Percentiles rank a stretch among this genome's conserved stretches.
These are phyloP conservation scores for Lachnellula willkommii DNA, from an alignment of 2,329 filamentous ascomycete species.

Conservation along the genomic window DNA sequence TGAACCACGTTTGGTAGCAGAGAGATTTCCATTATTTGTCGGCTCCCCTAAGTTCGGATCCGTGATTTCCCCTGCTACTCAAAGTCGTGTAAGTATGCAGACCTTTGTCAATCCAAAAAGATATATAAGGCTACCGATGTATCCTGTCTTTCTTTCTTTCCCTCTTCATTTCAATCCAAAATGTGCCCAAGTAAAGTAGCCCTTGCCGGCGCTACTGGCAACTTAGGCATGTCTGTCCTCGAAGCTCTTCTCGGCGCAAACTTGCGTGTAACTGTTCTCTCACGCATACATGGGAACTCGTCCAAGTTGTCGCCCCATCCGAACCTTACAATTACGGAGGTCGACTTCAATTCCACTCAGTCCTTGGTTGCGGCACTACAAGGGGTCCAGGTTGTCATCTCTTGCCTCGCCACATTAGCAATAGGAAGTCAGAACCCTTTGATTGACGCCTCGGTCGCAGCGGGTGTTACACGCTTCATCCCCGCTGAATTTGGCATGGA, in stretches of 20 bases:
- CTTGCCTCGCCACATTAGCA: slow-evolving; percentile 28
- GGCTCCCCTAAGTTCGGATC: no score
- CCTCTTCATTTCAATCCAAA: not conserved
- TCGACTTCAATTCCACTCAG: slow-evolving; percentile 30
- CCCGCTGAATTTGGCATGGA: slow-evolving; percentile 39
- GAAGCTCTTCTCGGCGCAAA: slow-evolving; percentile 8
- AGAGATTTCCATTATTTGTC: no score
- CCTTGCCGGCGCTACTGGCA: slow-evolving; percentile 22
- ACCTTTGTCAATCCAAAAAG: no score
- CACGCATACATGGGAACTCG: slow-evolving; percentile 30
- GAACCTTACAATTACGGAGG: slow-evolving; percentile 26
- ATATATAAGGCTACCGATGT: no score
- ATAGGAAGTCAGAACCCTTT: slow-evolving; percentile 31
- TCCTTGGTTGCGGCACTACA: slow-evolving; percentile 31
- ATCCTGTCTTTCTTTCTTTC: not conserved
- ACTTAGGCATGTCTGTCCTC: slow-evolving; percentile 9
- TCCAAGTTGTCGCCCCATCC: slow-evolving; percentile 18
- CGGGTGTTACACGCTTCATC: slow-evolving; percentile 37
- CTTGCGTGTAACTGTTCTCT: slow-evolving; percentile 42
- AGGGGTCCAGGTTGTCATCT: slow-evolving; percentile 36
- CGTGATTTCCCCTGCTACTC: no score
- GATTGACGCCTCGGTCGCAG: slow-evolving; percentile 36
- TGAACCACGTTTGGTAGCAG: no score
- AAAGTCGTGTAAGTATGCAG: no score
- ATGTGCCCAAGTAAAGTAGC: not conserved